These are phyloP conservation scores for Didymella arachidicola DNA, from an alignment of 2,329 filamentous ascomycete species.

Conservation along the genomic window DNA sequence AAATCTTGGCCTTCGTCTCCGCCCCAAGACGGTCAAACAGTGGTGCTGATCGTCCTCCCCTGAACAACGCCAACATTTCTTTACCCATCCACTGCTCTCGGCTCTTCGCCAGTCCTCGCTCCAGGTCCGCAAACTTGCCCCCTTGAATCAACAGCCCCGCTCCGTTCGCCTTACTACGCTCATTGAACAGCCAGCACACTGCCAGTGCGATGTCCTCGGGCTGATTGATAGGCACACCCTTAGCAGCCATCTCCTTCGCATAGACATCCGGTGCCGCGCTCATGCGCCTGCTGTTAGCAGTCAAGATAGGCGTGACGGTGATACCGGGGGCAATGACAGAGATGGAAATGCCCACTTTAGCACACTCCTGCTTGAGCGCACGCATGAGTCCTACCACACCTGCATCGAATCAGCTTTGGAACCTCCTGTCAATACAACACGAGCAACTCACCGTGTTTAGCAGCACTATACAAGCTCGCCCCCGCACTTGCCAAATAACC, in stretches of 20 bases:
- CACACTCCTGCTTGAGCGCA: slow-evolving; percentile 59
- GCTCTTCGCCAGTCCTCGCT: slow-evolving; percentile 56
- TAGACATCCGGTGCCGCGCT: slow-evolving; percentile 50
- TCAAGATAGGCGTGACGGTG: slow-evolving; percentile 57
- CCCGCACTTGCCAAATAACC: slow-evolving; percentile 59
- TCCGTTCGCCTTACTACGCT: slow-evolving; percentile 55
- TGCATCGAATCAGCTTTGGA: slow-evolving; percentile 9
- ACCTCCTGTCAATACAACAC: too few species aligned
- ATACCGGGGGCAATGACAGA: slow-evolving; percentile 60
- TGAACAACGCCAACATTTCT: slow-evolving; percentile 60
- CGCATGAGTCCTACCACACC: slow-evolving; percentile 60
- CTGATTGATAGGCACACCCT: slow-evolving; percentile 59
- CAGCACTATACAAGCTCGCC: slow-evolving; percentile 58
- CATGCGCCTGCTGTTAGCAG: slow-evolving; percentile 40
- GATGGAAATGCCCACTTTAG: slow-evolving; percentile 56
- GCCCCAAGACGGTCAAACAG: slow-evolving; percentile 42
- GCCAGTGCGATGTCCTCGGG: slow-evolving; percentile 55
- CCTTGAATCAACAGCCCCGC: slow-evolving; percentile 57
- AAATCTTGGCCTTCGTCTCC: slow-evolving; percentile 36
- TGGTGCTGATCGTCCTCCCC: slow-evolving; percentile 52
- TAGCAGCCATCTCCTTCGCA: slow-evolving; percentile 53
- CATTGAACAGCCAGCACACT: slow-evolving; percentile 56
- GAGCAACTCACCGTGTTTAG: slow-evolving; percentile 55
- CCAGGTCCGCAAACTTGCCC: slow-evolving; percentile 55
- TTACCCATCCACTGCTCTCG: slow-evolving; percentile 59